These are phyloP conservation scores for Rhynchospora tenuis DNA, from an alignment of 176 grass and related monocot species.

Conservation along the genomic window DNA sequence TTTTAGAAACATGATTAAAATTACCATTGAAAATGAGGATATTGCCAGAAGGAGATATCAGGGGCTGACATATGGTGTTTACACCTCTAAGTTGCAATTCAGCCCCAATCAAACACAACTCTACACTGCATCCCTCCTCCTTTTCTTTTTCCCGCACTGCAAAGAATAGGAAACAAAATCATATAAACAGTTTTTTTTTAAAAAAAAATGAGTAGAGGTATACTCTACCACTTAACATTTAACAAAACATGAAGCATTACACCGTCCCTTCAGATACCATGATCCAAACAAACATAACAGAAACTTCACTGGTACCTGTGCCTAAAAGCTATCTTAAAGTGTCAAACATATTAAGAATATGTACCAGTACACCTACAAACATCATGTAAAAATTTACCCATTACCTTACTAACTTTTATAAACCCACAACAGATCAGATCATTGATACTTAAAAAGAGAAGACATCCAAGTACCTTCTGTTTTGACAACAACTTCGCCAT, in stretches of 20 bases:
- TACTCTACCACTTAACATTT: no score
- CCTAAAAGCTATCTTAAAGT: no score
- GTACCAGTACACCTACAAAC: no score
- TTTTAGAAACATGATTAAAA: not conserved
- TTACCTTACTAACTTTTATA: not conserved
- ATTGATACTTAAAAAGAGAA: not conserved
- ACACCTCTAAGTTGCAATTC: conserved; percentile 74
- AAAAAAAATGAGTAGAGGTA: no score
- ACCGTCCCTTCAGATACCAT: no score
- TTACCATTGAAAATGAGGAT: conserved; percentile 91
- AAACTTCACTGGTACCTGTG: no score
- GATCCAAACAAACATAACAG: no score
- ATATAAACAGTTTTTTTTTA: no score
- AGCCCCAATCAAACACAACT: conserved; percentile 61
- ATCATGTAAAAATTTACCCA: not conserved
- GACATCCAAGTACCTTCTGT: conserved; percentile 22
- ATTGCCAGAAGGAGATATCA: conserved; percentile 43
- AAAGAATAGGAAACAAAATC: not conserved
- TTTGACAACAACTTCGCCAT: not conserved
- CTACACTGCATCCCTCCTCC: not conserved
- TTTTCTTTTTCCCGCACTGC: not conserved
- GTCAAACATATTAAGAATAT: no score
- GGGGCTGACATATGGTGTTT: conserved; percentile 50
- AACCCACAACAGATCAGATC: not conserved
- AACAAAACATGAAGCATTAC: no score